Evolutionary conservation across 805 yeast species (phyloP).

Genomic region (Kregervanrija delftensis): DNA sequence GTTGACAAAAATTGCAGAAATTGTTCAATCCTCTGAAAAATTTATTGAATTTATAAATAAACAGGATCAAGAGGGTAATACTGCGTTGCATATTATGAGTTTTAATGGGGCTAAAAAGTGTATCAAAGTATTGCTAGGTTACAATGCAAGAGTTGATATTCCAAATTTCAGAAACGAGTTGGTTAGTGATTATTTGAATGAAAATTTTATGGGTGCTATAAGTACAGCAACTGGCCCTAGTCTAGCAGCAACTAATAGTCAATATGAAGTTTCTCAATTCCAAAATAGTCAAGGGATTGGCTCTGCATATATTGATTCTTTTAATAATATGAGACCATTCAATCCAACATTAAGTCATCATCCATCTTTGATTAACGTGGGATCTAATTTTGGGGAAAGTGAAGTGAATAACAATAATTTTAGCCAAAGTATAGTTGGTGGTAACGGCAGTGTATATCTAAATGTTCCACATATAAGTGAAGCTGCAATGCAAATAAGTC

Average conservation of each 20-base stretch:
- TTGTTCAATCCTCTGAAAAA: constrained; percentile 51
- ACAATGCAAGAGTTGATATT: constrained; percentile 48
- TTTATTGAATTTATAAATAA: constrained; percentile 50
- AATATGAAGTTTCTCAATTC: too few species aligned
- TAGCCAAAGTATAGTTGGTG: neutral
- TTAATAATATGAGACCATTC: constrained; percentile 21
- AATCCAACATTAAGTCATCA: constrained; percentile 7
- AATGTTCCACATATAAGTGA: constrained; percentile 40
- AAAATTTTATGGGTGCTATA: constrained; percentile 8
- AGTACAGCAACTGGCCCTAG: too few species aligned
- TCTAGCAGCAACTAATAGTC: too few species aligned
- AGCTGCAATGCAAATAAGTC: constrained; percentile 47
- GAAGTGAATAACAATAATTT: neutral
- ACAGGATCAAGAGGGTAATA: constrained; percentile 52
- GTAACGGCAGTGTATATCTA: constrained; percentile 2
- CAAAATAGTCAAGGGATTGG: neutral
- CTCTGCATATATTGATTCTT: constrained; percentile 12
- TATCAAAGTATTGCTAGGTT: constrained; percentile 37
- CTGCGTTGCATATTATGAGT: constrained; percentile 47
- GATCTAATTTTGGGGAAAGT: neutral
- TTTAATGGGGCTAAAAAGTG: constrained; percentile 39
- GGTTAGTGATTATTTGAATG: constrained; percentile 33
- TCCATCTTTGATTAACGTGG: neutral
- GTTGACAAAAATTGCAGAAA: constrained; percentile 63
- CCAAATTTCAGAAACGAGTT: constrained; percentile 38